A percentile compares a stretch with the other conserved stretches of the same genome.
These are phyloP conservation scores for Kluyveromyces siamensis DNA, from an alignment of 805 yeast species.

Conservation along the genomic window DNA sequence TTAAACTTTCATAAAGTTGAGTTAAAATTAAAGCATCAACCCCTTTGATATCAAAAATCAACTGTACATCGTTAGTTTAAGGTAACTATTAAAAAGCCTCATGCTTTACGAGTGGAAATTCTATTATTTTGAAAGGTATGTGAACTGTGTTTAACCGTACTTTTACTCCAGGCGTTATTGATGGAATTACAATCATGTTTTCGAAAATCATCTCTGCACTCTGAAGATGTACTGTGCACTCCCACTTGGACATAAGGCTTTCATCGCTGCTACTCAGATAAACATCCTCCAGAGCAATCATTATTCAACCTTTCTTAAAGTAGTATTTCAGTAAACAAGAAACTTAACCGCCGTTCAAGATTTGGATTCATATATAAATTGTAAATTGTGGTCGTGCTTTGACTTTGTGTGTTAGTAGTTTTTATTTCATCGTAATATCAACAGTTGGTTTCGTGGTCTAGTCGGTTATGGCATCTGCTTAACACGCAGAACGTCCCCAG, in stretches of 20 bases:
- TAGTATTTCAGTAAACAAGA: neutral
- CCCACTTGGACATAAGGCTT: constrained; percentile 1
- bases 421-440: neutral
- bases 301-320: neutral
- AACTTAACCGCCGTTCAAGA: neutral
- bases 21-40: neutral
- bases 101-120: too few relatives aligned
- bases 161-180: neutral
- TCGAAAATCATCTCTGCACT: neutral
- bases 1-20: neutral
- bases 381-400: neutral
- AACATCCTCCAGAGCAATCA: neutral
- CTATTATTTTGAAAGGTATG: neutral
- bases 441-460: constrained; percentile 88
- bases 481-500: constrained; percentile 99
- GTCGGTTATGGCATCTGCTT: constrained; percentile 99
- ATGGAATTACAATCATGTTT: constrained; percentile 1
- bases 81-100: too few relatives aligned
- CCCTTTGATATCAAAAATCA: neutral
- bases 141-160: neutral
- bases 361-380: neutral
- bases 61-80: neutral
- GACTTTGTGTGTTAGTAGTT: neutral
- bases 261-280: neutral
- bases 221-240: neutral